Base-by-base conservation (phyloP, 2,329 filamentous ascomycete species). In the Pestalotiopsis sp. region DNA sequence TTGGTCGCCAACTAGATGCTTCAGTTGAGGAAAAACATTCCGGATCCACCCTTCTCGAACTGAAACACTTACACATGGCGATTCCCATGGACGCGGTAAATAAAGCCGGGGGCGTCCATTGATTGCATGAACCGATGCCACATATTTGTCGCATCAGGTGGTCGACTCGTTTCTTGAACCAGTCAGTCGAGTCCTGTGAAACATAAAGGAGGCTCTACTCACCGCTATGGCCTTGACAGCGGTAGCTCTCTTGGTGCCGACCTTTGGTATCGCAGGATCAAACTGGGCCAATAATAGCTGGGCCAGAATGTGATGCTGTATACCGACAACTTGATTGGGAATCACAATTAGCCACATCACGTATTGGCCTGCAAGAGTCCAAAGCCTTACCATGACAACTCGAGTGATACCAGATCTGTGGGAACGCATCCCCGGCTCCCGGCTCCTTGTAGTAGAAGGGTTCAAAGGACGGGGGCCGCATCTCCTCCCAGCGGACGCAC, bases 231-330 rank as follows among this genome's bases (percentile, higher is more conserved):
- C 71, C 59, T 76, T 75, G 20, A 82, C 73, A 14, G 81, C 81
- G 67, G 75, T 77, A 68, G 71, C 71, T 40, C 76, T 75, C 56
- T 70, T 76, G 35, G 75, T 74, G 20, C 85, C 87, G 1, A 89
- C 76, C 56, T 81, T 80, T 0, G 86, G 86, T 2, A 85, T 78
- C 7, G 78, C 83, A 0, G 86, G 87, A 71, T 89, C 84, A 69
- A 88, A 87, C 24, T 85, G 85, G 20, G 83, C 78, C 1, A 91
- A 80, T 39, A 91, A 82, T 5, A 90, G 83, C 55, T 83, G 81
- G 0, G 87, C 86, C 2, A 91, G 80, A 67, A 88, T 84, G 71
- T 88, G 84, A 74, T 90, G 88, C 65, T 89, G 88, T 17, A 88
- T 79, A 0, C 88, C 89, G 9, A 88, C 86, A 4, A 88, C 86